Percentiles rank a stretch among this genome's conserved stretches.
Evolutionary conservation across 129 eudicot genomes (phyloP).

Genomic region (Sambucus nigra): DNA sequence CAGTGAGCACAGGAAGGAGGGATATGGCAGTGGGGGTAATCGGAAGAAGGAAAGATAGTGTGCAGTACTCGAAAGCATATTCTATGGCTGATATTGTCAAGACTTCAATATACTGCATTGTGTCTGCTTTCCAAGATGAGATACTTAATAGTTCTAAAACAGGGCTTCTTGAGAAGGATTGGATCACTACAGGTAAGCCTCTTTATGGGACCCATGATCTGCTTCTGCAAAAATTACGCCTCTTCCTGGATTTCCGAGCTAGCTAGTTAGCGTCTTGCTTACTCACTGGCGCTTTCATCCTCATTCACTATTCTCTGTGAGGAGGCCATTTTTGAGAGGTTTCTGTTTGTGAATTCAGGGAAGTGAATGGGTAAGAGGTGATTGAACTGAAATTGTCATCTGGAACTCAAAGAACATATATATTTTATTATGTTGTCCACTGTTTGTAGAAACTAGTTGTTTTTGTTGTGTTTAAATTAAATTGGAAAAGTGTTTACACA

Average conservation of each 20-base stretch:
- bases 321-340: background rate
- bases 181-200: constrained; percentile 51
- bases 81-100: constrained; percentile 68
- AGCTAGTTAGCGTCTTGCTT: constrained; percentile 20
- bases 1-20: constrained; percentile 43
- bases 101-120: constrained; percentile 69
- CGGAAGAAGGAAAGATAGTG: constrained; percentile 48
- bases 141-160: constrained; percentile 54
- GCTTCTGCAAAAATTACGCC: constrained; percentile 53
- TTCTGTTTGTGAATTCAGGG: background rate
- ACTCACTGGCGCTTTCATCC: background rate
- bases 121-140: constrained; percentile 63
- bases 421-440: no score
- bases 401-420: no score
- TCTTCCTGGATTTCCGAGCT: constrained; percentile 64
- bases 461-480: background rate
- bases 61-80: constrained; percentile 56
- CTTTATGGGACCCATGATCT: constrained; percentile 65
- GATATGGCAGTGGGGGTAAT: constrained; percentile 29
- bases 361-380: background rate
- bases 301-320: background rate
- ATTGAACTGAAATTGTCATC: no score
- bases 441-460: background rate
- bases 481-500: background rate
- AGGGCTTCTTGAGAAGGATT: constrained; percentile 70